Evolutionary conservation across 306 rosid genomes (phyloP), one percentile per base, ranked within the genome.

Genomic region (Neltuma alba): DNA sequence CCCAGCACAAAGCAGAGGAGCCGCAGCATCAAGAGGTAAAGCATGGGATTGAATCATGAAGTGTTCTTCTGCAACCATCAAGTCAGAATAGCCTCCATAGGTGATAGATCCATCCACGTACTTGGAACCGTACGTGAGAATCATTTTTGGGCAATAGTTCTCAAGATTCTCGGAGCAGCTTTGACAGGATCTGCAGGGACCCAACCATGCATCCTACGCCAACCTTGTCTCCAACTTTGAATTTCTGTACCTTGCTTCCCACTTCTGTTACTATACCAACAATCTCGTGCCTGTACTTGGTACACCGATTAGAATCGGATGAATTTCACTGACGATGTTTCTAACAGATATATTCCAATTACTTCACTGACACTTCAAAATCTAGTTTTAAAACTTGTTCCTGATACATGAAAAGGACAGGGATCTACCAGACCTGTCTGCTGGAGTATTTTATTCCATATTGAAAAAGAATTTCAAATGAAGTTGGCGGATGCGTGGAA

Each of bases 1-100:
- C 16, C 93, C 89, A 6, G 91, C 87, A 54, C 93, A 89, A 0
- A 89, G 89, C 5, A 89, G 88, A 25, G 93, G 93, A 52, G 88
- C 93, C 40, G 80, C 82, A 63, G 75, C 83, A 13, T 89, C 88
- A 62, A 87, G 89, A 11, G 88, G 81, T 25, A 87, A n/a, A 72
- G 45, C 73, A 16, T 83, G 88, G 28, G 87, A 77, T 2, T 54
- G 79, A 27, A 89, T 12, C 4, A 85, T 75, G 41, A 79, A 89
- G 36, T 74, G 88, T 20, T 89, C 88, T 0, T 89, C 86, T 0
- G 77, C 76, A 34, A 89, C 91, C 86, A 87, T 83, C 9, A 28
- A 31, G n/a, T 87, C 87, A 1, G 91, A 87, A 78, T 76, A 89
- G 38, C 93, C 93, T n/a, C 91, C 89, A 38, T 83, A 85, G 2